Conservation (phyloP, 2,329 filamentous ascomycete genomes). For the Teratosphaeriaceae sp. region DNA sequence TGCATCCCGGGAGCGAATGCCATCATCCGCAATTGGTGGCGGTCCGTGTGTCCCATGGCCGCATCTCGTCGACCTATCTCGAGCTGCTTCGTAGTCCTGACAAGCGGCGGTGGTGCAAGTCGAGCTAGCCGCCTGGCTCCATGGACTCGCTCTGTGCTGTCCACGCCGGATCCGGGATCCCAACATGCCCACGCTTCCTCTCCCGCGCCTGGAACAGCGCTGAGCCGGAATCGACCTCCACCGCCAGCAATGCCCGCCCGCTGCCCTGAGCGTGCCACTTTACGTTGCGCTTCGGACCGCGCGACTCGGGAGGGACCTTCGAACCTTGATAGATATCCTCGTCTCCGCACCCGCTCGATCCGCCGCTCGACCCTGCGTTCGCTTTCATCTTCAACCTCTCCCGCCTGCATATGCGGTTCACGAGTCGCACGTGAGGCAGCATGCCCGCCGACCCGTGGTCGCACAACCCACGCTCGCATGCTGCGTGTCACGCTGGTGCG, state of each 20-base stretch:
- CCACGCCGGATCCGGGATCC: too few species aligned
- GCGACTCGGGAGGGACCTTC: slow-evolving; percentile 3
- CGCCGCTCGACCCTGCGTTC: slow-evolving; percentile 7
- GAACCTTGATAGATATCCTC: slow-evolving; percentile 10
- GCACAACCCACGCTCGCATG: slow-evolving; percentile 9
- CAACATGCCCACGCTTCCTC: too few species aligned
- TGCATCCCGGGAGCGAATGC: neutral
- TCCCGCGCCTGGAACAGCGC: neutral
- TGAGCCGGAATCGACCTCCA: neutral
- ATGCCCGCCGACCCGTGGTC: slow-evolving; percentile 6
- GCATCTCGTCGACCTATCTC: too few species aligned
- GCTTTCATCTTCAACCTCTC: slow-evolving; percentile 2
- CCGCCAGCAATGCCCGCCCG: slow-evolving; percentile 2
- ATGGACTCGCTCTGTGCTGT: too few species aligned
- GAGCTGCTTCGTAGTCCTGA: too few species aligned
- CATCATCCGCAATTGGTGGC: neutral
- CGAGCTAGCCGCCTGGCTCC: too few species aligned
- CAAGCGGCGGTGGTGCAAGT: too few species aligned
- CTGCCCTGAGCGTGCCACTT: slow-evolving; percentile 1
- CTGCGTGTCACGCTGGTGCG: slow-evolving; percentile 6
- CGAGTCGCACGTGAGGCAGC: slow-evolving; percentile 2
- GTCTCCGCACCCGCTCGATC: slow-evolving; percentile 11
- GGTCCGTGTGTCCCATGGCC: too few species aligned
- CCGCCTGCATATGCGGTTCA: slow-evolving; percentile 8
- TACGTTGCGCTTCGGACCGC: slow-evolving; percentile 8